Conservation (phyloP, 345 rosid genomes). For the Salix brachista region DNA sequence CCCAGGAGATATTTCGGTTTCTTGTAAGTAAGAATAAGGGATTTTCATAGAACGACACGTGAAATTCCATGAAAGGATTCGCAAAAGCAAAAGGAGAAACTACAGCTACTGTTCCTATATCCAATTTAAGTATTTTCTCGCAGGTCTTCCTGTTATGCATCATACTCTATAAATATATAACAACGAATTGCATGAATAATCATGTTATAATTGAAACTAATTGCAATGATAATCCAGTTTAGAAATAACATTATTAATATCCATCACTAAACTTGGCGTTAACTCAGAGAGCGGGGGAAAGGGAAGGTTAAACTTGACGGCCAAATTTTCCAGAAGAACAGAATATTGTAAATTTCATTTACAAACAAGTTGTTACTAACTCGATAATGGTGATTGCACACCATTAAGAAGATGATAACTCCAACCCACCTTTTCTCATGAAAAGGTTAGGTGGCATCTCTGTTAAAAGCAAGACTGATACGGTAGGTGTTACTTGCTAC, state of each 20-base stretch:
- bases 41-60: not conserved
- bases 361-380: not conserved
- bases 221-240: not conserved
- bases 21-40: not conserved
- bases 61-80: not conserved
- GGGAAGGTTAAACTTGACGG: not conserved
- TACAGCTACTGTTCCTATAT: not conserved
- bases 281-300: not conserved
- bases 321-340: not conserved
- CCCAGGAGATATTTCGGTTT: not conserved
- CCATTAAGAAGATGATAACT: not conserved
- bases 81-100: not conserved
- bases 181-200: not conserved
- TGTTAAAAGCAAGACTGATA: not conserved
- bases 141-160: not conserved
- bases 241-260: not conserved
- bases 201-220: not conserved
- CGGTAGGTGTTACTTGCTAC: not conserved
- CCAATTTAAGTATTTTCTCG: not conserved
- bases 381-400: not conserved
- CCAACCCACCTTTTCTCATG: not conserved
- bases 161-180: not conserved
- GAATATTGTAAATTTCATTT: not conserved
- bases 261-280: not conserved
- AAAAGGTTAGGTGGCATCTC: not conserved